Evolutionary conservation across 805 yeast genomes (phyloP).

Genomic region (Candida stauntonica): DNA sequence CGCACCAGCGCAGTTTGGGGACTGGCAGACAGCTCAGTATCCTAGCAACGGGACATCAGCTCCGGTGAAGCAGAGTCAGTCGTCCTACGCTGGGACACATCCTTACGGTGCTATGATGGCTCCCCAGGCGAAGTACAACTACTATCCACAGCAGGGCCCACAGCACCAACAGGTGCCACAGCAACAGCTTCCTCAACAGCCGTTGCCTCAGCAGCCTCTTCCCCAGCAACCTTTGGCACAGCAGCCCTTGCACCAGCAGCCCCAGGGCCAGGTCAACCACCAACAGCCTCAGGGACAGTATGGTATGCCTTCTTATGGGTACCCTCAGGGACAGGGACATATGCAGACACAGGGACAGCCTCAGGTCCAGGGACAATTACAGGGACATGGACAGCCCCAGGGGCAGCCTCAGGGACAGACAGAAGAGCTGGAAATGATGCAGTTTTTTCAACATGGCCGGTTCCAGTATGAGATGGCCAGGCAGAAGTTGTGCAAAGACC

Average conservation of each 20-base stretch:
- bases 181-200: neutral
- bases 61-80: neutral
- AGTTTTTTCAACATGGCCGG: constrained; percentile 20
- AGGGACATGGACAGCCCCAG: constrained; percentile 10
- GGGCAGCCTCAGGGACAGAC: constrained; percentile 1
- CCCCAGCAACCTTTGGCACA: constrained; percentile 1
- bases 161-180: no score
- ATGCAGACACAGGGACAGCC: no score
- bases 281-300: no score
- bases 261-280: no score
- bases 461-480: constrained; percentile 21
- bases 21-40: neutral
- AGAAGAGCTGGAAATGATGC: constrained; percentile 8
- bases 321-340: no score
- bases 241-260: constrained; percentile 3
- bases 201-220: constrained; percentile 1
- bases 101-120: no score
- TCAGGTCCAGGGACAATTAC: constrained; percentile 7
- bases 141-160: constrained; percentile 4
- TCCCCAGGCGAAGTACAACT: neutral
- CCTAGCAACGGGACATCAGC: neutral
- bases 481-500: constrained; percentile 16
- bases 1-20: neutral
- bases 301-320: no score
- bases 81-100: neutral